phyloP scores from a whole-genome alignment of 305 asterid species.

The Solanum hybrid region DNA sequence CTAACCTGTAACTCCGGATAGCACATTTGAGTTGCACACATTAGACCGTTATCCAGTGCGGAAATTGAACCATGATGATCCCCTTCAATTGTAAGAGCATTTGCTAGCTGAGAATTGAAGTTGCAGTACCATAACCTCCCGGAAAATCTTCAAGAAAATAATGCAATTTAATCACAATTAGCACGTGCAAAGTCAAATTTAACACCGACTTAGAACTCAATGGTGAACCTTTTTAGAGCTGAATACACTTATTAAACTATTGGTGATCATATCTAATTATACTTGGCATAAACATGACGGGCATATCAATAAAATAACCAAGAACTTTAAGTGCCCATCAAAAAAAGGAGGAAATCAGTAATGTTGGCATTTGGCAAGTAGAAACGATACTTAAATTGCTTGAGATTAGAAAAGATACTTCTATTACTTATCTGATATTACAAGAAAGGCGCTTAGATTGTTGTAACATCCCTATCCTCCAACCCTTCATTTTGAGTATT shows the following conservation, averaged over 20 bases:
- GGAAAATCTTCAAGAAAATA: constrained; percentile 53
- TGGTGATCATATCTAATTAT: background rate
- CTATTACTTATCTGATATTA: background rate
- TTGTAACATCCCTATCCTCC: background rate
- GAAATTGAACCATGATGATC: constrained; percentile 71
- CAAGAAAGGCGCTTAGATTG: background rate
- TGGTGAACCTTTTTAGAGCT: background rate
- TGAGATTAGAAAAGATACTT: background rate
- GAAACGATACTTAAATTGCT: background rate
- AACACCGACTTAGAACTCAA: background rate
- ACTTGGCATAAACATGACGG: background rate
- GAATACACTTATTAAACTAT: background rate
- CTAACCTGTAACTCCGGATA: constrained; percentile 93
- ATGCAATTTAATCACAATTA: background rate
- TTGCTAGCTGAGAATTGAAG: constrained; percentile 93
- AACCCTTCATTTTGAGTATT: background rate
- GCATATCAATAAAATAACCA: background rate
- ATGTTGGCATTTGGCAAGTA: background rate
- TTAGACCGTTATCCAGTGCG: constrained; percentile 62
- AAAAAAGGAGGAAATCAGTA: background rate
- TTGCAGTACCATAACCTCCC: constrained; percentile 93
- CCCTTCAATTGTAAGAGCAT: constrained; percentile 82
- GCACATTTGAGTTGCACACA: constrained; percentile 78
- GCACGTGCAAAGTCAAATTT: background rate
- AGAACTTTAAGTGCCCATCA: background rate